Evolutionary conservation across 257 asterid genomes (phyloP).

Genomic region (Solanum infundibuliforme): DNA sequence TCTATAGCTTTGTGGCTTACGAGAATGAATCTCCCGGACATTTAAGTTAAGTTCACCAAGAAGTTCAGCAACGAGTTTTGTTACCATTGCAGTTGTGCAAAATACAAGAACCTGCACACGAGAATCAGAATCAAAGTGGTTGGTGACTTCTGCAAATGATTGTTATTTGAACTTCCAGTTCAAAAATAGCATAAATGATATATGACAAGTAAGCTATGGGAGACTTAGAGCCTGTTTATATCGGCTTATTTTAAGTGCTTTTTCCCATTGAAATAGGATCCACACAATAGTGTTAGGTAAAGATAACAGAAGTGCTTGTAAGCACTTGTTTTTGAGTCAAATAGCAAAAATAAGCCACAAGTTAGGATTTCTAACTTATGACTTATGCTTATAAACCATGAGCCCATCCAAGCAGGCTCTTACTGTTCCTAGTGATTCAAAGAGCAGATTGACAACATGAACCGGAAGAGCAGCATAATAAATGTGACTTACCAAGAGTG

Average conservation of each 20-base stretch:
- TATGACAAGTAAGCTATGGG: not conserved
- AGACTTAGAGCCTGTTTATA: not conserved
- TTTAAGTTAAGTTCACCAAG: constrained; percentile 75
- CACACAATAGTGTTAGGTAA: not conserved
- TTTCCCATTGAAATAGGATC: too few species aligned
- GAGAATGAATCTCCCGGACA: constrained; percentile 89
- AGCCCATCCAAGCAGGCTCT: not conserved
- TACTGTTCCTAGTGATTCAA: not conserved
- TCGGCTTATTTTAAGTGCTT: not conserved
- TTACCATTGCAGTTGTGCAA: constrained; percentile 98
- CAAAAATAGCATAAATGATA: not conserved
- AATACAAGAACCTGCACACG: constrained; percentile 74
- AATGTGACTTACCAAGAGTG: not conserved
- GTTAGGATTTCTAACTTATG: not conserved
- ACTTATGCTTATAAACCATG: not conserved
- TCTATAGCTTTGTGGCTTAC: constrained; percentile 86
- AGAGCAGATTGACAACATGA: not conserved
- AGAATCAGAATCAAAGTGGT: not conserved
- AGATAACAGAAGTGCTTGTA: not conserved
- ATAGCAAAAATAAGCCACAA: not conserved
- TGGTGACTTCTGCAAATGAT: not conserved
- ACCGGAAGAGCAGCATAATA: not conserved
- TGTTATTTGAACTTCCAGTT: not conserved
- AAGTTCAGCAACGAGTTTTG: constrained; percentile 83
- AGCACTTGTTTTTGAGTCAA: not conserved